These are phyloP conservation scores for Trichoderma sp. DNA, from an alignment of 2,329 filamentous ascomycete species.

Conservation along the genomic window DNA sequence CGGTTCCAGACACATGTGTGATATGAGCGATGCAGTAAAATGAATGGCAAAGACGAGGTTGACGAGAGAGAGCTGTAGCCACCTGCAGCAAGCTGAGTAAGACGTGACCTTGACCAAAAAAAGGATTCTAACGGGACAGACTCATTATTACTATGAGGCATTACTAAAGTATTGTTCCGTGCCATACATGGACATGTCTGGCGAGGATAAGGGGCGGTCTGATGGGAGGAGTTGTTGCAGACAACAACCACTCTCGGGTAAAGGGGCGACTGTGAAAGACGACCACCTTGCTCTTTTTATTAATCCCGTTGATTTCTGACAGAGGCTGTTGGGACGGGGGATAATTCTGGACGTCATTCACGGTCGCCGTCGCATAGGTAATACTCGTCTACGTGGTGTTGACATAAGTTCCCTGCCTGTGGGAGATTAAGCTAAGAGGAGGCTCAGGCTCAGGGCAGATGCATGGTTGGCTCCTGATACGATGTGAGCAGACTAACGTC, in stretches of 20 bases:
- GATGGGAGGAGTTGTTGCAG: background rate
- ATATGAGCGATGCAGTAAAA: constrained; percentile 5
- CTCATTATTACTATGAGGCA: background rate
- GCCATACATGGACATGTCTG: background rate
- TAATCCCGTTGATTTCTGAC: background rate
- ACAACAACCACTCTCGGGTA: background rate
- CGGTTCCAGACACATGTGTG: background rate
- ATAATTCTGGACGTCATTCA: background rate
- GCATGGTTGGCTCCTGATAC: background rate
- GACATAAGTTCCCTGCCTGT: background rate
- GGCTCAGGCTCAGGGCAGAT: background rate
- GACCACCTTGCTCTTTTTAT: background rate
- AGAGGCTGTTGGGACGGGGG: background rate
- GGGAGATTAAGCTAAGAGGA: background rate
- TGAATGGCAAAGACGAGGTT: background rate
- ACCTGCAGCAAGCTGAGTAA: background rate
- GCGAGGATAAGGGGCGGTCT: background rate
- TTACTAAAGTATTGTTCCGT: background rate
- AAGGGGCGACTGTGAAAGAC: background rate
- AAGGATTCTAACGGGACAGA: background rate
- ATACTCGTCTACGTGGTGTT: background rate
- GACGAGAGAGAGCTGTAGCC: background rate
- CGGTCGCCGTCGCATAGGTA: background rate
- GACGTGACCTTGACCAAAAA: background rate
- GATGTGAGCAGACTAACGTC: background rate